phyloP scores from a whole-genome alignment of 129 eudicot genomes.

The Flaveria brownii region DNA sequence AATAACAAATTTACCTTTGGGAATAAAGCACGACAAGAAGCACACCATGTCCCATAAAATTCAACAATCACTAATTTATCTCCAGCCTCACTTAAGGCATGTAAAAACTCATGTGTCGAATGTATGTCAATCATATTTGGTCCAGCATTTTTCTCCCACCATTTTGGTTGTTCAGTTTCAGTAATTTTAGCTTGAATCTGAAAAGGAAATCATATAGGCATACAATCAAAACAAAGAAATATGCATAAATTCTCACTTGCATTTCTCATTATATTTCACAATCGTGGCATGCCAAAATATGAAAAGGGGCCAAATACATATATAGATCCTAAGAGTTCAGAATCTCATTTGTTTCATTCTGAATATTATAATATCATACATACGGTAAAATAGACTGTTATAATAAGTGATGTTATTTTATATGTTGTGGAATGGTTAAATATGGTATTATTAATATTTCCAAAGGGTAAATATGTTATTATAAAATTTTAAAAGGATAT shows the following conservation, averaged over 20 bases:
- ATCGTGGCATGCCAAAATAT: neutral
- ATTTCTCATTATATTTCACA: neutral
- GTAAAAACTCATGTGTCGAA: slow-evolving; percentile 58
- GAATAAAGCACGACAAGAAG: slow-evolving; percentile 92
- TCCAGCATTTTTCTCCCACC: slow-evolving; percentile 96
- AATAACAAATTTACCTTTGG: slow-evolving; percentile 72
- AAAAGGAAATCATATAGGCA: slow-evolving; percentile 3
- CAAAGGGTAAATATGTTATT: too few species aligned
- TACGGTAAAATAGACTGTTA: too few species aligned
- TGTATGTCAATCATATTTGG: slow-evolving; percentile 43
- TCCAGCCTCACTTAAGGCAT: slow-evolving; percentile 83
- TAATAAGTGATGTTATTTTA: too few species aligned
- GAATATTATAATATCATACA: too few species aligned
- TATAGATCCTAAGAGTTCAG: too few species aligned
- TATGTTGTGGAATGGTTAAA: too few species aligned
- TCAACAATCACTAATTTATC: slow-evolving; percentile 88
- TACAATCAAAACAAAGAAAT: neutral
- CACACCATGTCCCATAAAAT: slow-evolving; percentile 96
- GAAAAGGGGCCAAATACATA: neutral
- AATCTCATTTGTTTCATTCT: too few species aligned
- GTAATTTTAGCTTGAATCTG: slow-evolving; percentile 76
- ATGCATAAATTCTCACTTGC: neutral
- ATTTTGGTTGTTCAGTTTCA: slow-evolving; percentile 88
- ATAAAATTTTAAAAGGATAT: neutral
- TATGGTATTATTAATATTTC: too few species aligned